phyloP scores from a whole-genome alignment of 768 basidiomycete species.

The Kwoniella newhampshirensis region DNA sequence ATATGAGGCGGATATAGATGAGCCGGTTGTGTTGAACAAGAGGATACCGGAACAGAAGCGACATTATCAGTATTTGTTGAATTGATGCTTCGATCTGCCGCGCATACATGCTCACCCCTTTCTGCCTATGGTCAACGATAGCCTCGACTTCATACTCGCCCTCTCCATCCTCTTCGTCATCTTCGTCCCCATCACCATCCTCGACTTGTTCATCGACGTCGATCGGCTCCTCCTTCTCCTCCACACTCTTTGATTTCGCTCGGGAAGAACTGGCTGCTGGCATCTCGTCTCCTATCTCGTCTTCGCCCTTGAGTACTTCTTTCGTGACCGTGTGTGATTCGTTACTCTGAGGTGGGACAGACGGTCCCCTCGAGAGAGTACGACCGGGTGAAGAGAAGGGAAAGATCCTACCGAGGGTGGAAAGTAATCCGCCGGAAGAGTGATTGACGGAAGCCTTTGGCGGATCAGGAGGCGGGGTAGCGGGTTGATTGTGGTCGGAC shows the following conservation, averaged over 20 bases:
- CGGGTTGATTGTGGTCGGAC: neutral
- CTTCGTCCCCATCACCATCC: slow-evolving; percentile 6
- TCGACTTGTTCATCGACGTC: slow-evolving; percentile 7
- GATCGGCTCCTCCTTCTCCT: slow-evolving; percentile 13
- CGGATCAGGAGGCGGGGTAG: neutral
- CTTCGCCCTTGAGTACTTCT: neutral
- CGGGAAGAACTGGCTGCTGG: slow-evolving; percentile 4
- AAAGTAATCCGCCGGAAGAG: slow-evolving; percentile 11
- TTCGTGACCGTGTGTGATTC: neutral
- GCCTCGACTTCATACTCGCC: slow-evolving; percentile 23
- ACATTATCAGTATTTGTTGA: no score
- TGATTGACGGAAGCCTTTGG: neutral
- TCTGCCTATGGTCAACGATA: slow-evolving; percentile 33
- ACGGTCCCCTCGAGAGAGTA: no score
- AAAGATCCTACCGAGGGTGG: slow-evolving; percentile 8
- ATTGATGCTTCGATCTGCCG: no score
- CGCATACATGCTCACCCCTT: slow-evolving; percentile 12
- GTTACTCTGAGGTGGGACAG: neutral
- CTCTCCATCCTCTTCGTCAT: slow-evolving; percentile 18
- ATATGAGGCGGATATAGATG: no score
- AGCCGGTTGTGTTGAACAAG: no score
- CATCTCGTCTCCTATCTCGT: neutral
- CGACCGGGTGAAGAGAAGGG: slow-evolving; percentile 8
- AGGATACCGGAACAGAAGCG: no score
- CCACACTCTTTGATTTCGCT: slow-evolving; percentile 11